Evolutionary conservation across 2,329 filamentous ascomycete species (phyloP).

Genomic region (Calonectria hawksworthii): DNA sequence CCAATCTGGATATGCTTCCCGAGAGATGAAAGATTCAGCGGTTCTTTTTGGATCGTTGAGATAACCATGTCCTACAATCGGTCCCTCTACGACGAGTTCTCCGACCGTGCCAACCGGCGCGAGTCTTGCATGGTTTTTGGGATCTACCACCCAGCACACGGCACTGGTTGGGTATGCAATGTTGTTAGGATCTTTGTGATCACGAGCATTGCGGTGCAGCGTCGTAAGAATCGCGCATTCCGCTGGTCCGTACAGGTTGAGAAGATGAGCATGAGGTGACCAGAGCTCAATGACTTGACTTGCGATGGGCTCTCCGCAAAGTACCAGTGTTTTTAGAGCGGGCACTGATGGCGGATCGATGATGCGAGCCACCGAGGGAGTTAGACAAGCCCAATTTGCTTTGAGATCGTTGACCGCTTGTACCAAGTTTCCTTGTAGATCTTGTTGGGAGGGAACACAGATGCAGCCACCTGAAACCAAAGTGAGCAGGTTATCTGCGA

Average conservation of each 20-base stretch:
- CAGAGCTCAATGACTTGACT: neutral
- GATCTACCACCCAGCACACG: neutral
- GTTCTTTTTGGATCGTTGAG: neutral
- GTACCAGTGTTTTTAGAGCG: neutral
- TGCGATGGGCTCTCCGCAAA: neutral
- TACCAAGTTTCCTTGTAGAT: neutral
- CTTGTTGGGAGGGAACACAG: constrained; percentile 20
- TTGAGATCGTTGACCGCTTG: neutral
- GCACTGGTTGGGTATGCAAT: neutral
- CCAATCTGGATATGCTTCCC: neutral
- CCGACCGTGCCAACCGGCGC: neutral
- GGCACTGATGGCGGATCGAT: neutral
- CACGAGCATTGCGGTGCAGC: neutral
- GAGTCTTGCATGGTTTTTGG: neutral
- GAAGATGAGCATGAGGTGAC: neutral
- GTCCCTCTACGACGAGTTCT: neutral
- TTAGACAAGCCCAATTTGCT: neutral
- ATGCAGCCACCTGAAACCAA: constrained; percentile 24
- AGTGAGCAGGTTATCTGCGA: constrained; percentile 12
- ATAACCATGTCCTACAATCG: neutral
- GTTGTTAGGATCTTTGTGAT: neutral
- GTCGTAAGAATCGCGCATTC: neutral
- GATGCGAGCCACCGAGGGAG: neutral
- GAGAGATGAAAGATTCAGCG: neutral
- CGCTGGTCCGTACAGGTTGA: neutral